Conservation (phyloP, 2,329 filamentous ascomycete species). For the Zymoseptoria tritici region DNA sequence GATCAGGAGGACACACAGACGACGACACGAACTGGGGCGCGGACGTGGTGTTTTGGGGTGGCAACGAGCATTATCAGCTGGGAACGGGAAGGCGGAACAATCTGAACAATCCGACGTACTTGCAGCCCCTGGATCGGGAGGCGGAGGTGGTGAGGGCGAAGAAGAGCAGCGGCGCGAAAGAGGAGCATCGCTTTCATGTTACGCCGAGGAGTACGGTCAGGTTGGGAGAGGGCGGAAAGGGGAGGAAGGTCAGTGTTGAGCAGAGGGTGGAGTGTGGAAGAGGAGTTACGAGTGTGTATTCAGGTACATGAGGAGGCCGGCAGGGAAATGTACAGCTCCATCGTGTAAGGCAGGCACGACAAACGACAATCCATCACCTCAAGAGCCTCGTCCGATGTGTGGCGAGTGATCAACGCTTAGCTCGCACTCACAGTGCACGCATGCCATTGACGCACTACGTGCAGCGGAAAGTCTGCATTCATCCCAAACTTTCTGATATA, state of each 20-base stretch:
- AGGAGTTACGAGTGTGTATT: slow-evolving; percentile 77
- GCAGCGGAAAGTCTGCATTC: too few species aligned
- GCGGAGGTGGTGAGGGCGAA: slow-evolving; percentile 55
- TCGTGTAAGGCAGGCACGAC: not conserved
- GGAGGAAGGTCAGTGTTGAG: slow-evolving; percentile 67
- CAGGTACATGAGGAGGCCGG: slow-evolving; percentile 28
- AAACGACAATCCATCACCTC: too few species aligned
- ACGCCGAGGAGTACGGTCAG: slow-evolving; percentile 67
- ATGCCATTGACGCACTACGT: too few species aligned
- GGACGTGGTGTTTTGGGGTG: slow-evolving; percentile 88
- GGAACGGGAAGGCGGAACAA: slow-evolving; percentile 88
- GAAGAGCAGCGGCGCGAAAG: slow-evolving; percentile 51
- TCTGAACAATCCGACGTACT: slow-evolving; percentile 65
- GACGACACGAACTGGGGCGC: slow-evolving; percentile 82
- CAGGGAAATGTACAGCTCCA: not conserved
- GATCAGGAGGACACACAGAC: slow-evolving; percentile 26
- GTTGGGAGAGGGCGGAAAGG: slow-evolving; percentile 58
- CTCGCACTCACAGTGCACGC: too few species aligned
- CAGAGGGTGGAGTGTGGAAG: slow-evolving; percentile 84
- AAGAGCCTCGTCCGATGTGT: too few species aligned
- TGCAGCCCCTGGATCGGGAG: slow-evolving; percentile 64
- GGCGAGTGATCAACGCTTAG: too few species aligned
- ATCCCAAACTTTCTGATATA: too few species aligned
- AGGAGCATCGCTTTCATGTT: slow-evolving; percentile 70
- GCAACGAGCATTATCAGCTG: slow-evolving; percentile 88